These are phyloP conservation scores for Magnaporthiopsis incrustans DNA, from an alignment of 2,329 filamentous ascomycete species.

Conservation along the genomic window DNA sequence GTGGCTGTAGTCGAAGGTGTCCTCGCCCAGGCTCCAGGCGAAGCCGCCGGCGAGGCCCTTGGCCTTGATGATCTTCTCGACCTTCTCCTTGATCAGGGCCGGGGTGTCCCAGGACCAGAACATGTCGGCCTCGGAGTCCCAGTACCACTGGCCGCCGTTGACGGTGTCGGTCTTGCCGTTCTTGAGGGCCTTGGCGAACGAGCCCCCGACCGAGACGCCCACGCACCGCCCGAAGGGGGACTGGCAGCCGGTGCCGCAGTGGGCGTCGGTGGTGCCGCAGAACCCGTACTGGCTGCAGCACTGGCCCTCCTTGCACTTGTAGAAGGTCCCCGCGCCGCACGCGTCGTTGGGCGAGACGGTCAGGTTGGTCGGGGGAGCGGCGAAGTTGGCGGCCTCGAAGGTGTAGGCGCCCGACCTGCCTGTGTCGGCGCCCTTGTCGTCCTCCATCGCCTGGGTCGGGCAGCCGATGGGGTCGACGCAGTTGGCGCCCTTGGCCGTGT, in stretches of 20 bases:
- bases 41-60: conserved; percentile 41
- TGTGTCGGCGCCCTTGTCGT: conserved; percentile 46
- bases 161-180: conserved; percentile 34
- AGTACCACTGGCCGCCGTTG: conserved; percentile 48
- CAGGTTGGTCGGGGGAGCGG: conserved; percentile 11
- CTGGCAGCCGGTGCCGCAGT: conserved; percentile 18
- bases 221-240: conserved; percentile 14
- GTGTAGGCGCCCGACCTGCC: conserved; percentile 43
- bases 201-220: conserved; percentile 16
- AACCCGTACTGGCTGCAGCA: conserved; percentile 16
- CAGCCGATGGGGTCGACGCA: conserved; percentile 41
- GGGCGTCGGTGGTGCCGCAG: conserved; percentile 13
- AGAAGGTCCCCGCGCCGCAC: conserved; percentile 15
- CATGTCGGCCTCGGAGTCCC: conserved; percentile 33
- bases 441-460: conserved; percentile 47
- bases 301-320: conserved; percentile 10
- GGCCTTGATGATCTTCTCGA: conserved; percentile 32
- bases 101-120: conserved; percentile 51
- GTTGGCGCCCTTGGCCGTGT: conserved; percentile 35
- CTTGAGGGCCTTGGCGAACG: conserved; percentile 33
- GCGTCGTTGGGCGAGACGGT: conserved; percentile 12
- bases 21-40: conserved; percentile 45
- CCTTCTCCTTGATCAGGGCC: conserved; percentile 38
- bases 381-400: conserved; percentile 27
- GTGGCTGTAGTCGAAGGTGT: conserved; percentile 27